Percentiles rank a stretch among this genome's conserved stretches.
These are phyloP conservation scores for Echium plantagineum DNA, from an alignment of 257 asterid genomes.

Conservation along the genomic window DNA sequence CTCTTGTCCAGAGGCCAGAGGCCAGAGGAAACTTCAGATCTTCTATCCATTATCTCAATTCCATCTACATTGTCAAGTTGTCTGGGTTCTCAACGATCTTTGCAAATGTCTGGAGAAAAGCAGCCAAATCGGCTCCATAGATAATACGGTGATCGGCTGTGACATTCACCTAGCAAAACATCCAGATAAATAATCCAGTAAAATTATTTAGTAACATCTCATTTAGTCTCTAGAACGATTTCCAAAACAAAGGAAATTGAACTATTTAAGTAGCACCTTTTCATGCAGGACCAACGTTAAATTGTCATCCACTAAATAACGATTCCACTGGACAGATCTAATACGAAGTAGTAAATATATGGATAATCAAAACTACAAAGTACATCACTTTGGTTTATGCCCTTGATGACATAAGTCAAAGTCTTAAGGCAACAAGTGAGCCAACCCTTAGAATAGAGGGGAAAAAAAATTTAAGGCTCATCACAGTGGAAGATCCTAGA, in stretches of 20 bases:
- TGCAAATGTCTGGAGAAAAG: conserved; percentile 83
- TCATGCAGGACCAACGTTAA: no score
- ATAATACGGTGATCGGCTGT: conserved; percentile 96
- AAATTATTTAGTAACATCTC: no score
- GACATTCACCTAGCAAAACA: conserved; percentile 67
- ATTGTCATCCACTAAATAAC: no score
- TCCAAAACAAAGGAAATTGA: no score
- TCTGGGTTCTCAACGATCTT: conserved; percentile 89
- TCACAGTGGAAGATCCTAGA: not conserved
- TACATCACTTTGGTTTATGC: not conserved
- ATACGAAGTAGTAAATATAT: no score
- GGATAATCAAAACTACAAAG: not conserved
- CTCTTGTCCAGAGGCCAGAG: not conserved
- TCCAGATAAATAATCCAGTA: not conserved
- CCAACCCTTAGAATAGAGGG: not conserved
- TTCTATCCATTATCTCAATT: no score
- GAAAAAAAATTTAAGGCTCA: not conserved
- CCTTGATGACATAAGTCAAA: not conserved
- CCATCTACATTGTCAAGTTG: conserved; percentile 58
- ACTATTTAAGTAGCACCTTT: no score
- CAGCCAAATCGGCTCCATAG: conserved; percentile 89
- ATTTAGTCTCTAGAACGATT: no score
- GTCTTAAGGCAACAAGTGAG: not conserved
- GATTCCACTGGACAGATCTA: no score
- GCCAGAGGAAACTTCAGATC: not conserved